These are phyloP conservation scores for Pestalotiopsis sp. DNA, from an alignment of 2,329 filamentous ascomycete genomes.

Conservation along the genomic window DNA sequence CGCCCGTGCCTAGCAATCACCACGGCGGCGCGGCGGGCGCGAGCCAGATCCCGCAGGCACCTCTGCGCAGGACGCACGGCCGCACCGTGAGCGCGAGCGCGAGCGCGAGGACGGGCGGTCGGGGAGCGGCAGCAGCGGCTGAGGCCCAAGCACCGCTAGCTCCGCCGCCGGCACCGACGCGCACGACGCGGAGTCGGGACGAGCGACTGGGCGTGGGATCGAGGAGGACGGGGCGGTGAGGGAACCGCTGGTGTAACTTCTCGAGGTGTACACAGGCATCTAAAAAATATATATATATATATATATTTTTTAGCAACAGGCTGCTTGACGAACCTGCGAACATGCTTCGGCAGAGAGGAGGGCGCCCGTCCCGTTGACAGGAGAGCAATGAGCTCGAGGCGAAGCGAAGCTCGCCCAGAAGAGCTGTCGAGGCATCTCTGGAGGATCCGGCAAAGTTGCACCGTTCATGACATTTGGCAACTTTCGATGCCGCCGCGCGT, in stretches of 20 bases:
- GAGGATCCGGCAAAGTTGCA: no score
- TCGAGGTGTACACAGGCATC: no score
- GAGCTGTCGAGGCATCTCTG: no score
- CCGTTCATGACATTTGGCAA: no score
- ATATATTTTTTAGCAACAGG: no score
- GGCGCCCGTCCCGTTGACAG: no score
- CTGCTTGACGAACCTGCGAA: no score
- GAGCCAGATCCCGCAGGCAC: conserved; percentile 9
- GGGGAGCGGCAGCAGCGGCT: background rate
- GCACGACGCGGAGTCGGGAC: conserved; percentile 30
- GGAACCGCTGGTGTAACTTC: background rate
- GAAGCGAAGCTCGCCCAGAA: no score
- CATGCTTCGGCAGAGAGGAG: no score
- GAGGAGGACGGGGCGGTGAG: conserved; percentile 12
- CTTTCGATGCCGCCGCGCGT: no score
- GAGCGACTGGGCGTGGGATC: conserved; percentile 20
- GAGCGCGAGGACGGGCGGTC: background rate
- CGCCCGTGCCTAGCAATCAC: background rate
- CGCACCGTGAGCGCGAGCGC: background rate
- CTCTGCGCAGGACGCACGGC: background rate
- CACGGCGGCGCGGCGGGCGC: background rate
- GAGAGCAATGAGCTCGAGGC: no score
- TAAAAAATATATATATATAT: no score
- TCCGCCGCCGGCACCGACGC: conserved; percentile 17
- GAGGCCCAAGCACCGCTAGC: background rate